These are phyloP conservation scores for Sequoiadendron giganteum DNA, from an alignment of 75 land plant species.

Conservation along the genomic window DNA sequence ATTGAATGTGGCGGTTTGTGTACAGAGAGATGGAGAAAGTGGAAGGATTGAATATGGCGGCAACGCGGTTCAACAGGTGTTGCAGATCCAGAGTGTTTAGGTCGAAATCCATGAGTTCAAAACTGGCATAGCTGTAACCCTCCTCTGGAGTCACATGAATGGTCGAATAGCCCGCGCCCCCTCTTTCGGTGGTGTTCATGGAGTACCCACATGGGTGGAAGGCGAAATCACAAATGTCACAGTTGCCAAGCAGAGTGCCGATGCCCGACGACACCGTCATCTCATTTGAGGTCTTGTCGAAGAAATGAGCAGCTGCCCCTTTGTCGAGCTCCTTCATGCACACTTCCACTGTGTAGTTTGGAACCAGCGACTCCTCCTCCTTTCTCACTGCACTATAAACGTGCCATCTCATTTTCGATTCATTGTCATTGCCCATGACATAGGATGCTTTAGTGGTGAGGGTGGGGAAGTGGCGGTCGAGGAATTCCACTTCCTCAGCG, in stretches of 20 bases:
- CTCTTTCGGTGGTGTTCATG: constrained; percentile 20
- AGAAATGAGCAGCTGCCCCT: constrained; percentile 37
- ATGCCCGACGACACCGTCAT: constrained; percentile 21
- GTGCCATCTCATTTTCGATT: constrained; percentile 52
- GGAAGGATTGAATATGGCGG: constrained; percentile 18
- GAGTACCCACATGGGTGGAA: constrained; percentile 29
- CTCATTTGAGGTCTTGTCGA: constrained; percentile 14
- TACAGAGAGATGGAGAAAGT: constrained; percentile 14
- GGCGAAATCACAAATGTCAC: constrained; percentile 28
- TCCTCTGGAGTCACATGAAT: constrained; percentile 30
- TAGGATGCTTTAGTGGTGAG: constrained; percentile 29
- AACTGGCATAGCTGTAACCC: constrained; percentile 28
- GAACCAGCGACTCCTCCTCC: background rate
- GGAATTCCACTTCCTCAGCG: constrained; percentile 49
- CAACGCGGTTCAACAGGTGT: constrained; percentile 16
- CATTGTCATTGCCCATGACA: constrained; percentile 33
- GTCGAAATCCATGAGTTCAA: constrained; percentile 25
- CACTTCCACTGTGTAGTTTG: constrained; percentile 49
- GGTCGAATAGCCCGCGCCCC: constrained; percentile 11
- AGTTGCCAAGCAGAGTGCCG: constrained; percentile 11
- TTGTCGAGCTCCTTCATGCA: constrained; percentile 79
- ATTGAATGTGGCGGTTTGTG: constrained; percentile 13
- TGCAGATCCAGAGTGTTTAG: constrained; percentile 10
- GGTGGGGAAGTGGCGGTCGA: constrained; percentile 39
- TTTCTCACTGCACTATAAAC: constrained; percentile 44